Evolutionary conservation across 2,329 filamentous ascomycete genomes (phyloP).

Genomic region (Nigrospora sphaerica): DNA sequence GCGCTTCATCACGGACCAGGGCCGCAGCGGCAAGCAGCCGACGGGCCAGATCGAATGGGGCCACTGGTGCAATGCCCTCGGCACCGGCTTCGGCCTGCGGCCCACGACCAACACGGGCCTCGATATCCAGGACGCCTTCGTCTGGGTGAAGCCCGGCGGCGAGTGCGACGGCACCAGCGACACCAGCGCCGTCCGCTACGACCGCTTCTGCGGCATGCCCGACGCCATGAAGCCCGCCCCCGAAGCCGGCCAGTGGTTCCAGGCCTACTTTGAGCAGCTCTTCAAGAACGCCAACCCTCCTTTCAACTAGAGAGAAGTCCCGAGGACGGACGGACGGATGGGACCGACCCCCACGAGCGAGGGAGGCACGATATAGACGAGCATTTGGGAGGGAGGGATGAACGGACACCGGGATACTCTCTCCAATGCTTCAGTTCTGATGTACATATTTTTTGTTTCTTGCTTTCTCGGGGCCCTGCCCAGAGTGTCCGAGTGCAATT

Average conservation of each 20-base stretch:
- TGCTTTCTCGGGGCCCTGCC: too few species aligned
- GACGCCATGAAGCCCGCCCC: conserved; percentile 57
- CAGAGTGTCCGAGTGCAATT: too few species aligned
- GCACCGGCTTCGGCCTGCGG: conserved; percentile 49
- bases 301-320: conserved; percentile 23
- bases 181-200: conserved; percentile 37
- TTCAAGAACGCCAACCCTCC: conserved; percentile 49
- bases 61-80: conserved; percentile 54
- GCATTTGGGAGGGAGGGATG: too few species aligned
- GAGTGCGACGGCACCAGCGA: conserved; percentile 37
- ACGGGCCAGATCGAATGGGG: conserved; percentile 48
- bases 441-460: too few species aligned
- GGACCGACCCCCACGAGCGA: too few species aligned
- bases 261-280: conserved; percentile 52
- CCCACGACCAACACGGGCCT: conserved; percentile 47
- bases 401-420: too few species aligned
- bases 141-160: conserved; percentile 56
- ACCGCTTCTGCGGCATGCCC: conserved; percentile 43
- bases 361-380: too few species aligned
- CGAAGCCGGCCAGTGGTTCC: conserved; percentile 64
- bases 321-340: too few species aligned
- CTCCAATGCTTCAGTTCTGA: too few species aligned
- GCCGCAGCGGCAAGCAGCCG: conserved; percentile 35
- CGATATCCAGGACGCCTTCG: conserved; percentile 48
- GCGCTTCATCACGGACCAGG: conserved; percentile 23